Percentiles rank a stretch among this genome's conserved stretches.
These are phyloP conservation scores for Cymodocea nodosa DNA, from an alignment of 116 monocot species.

Conservation along the genomic window DNA sequence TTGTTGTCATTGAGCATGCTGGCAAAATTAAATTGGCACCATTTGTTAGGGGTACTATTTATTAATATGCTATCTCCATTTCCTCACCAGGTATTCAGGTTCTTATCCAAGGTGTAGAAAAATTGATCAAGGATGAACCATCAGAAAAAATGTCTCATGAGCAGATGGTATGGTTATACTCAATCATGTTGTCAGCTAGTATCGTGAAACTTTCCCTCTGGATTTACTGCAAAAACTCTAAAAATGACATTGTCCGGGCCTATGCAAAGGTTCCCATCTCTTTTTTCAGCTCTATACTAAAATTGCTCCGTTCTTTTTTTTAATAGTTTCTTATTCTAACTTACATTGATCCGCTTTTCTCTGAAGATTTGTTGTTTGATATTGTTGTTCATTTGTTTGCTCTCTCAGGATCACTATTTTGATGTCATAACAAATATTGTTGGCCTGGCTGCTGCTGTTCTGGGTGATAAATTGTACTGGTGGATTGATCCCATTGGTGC, in stretches of 20 bases:
- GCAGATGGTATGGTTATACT: slow-evolving; percentile 61
- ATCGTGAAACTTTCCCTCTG: slow-evolving; percentile 69
- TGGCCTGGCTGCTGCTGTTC: slow-evolving; percentile 80
- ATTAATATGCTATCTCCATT: background rate
- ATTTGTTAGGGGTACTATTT: background rate
- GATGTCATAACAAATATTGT: slow-evolving; percentile 91
- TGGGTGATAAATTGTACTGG: slow-evolving; percentile 82
- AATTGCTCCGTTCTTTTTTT: background rate
- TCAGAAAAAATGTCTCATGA: slow-evolving; percentile 30
- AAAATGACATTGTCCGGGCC: slow-evolving; percentile 73
- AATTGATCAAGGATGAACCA: slow-evolving; percentile 36
- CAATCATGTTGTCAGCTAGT: slow-evolving; percentile 77
- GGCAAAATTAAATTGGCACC: background rate
- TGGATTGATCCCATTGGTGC: slow-evolving; percentile 94
- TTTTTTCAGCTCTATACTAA: background rate
- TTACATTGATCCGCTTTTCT: too few species aligned
- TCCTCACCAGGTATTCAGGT: slow-evolving; percentile 56
- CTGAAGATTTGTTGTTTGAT: too few species aligned
- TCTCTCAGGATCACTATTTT: slow-evolving; percentile 81
- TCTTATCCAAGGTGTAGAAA: slow-evolving; percentile 57
- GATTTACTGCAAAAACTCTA: slow-evolving; percentile 71
- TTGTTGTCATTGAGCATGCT: too few species aligned
- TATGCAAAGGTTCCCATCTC: slow-evolving; percentile 64
- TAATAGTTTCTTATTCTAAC: background rate
- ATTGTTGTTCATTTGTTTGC: background rate